Percentiles rank a stretch among this genome's conserved stretches.
Evolutionary conservation across 768 basidiomycete genomes (phyloP).

Genomic region (Boletus reticuloceps): DNA sequence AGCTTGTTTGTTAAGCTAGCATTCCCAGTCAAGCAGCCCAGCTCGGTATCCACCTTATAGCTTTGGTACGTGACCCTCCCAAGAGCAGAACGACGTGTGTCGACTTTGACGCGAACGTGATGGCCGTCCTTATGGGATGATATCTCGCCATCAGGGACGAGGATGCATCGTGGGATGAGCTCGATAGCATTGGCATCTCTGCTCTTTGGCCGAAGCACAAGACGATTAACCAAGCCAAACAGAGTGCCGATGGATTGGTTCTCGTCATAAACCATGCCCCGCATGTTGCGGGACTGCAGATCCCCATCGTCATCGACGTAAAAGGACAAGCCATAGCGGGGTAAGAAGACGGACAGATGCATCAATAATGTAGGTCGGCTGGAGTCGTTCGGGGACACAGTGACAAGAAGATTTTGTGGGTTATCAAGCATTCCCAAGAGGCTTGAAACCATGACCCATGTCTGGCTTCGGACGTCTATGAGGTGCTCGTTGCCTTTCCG

Average conservation of each 20-base stretch:
- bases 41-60: slow-evolving; percentile 29
- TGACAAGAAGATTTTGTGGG: slow-evolving; percentile 23
- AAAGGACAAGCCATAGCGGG: slow-evolving; percentile 43
- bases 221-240: slow-evolving; percentile 40
- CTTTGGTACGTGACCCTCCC: slow-evolving; percentile 21
- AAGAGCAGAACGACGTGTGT: neutral
- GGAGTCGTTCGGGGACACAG: neutral
- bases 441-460: slow-evolving; percentile 28
- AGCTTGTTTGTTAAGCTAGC: slow-evolving; percentile 29
- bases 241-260: slow-evolving; percentile 43
- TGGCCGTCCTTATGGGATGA: slow-evolving; percentile 7
- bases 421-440: slow-evolving; percentile 25
- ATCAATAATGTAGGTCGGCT: neutral
- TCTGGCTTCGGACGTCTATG: slow-evolving; percentile 26
- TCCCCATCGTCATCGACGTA: slow-evolving; percentile 30
- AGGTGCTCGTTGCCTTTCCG: slow-evolving; percentile 10
- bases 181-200: neutral
- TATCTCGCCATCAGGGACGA: slow-evolving; percentile 39
- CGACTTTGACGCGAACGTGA: slow-evolving; percentile 18
- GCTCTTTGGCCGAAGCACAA: slow-evolving; percentile 36
- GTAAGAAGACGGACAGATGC: slow-evolving; percentile 33
- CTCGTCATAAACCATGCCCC: slow-evolving; percentile 41
- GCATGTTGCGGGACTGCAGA: slow-evolving; percentile 41
- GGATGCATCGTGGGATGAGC: slow-evolving; percentile 24
- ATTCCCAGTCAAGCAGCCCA: slow-evolving; percentile 30